A percentile compares a stretch with the other conserved stretches of the same genome.
Conservation (phyloP, 2,329 filamentous ascomycete species). For the Akanthomyces lecanii region DNA sequence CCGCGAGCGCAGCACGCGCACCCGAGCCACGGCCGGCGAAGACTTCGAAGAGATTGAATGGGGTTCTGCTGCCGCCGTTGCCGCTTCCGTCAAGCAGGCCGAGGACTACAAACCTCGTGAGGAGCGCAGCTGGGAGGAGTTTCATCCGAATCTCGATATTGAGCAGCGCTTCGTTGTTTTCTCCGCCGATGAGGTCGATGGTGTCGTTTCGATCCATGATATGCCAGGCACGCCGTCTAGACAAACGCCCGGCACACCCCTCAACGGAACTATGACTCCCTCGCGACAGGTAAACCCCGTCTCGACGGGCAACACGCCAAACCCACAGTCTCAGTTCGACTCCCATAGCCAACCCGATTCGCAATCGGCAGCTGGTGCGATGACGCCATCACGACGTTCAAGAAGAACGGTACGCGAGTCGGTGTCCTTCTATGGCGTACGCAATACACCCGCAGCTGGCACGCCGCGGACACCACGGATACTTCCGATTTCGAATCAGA, state of each 20-base stretch:
- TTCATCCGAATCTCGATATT: slow-evolving; percentile 91
- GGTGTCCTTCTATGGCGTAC: slow-evolving; percentile 49
- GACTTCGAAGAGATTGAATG: slow-evolving; percentile 64
- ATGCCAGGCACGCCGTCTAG: slow-evolving; percentile 32
- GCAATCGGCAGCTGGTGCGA: slow-evolving; percentile 19
- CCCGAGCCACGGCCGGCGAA: slow-evolving; percentile 48
- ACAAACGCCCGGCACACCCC: slow-evolving; percentile 36
- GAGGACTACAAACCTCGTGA: slow-evolving; percentile 97
- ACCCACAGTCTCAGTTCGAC: slow-evolving; percentile 27
- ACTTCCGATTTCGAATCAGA: slow-evolving; percentile 73
- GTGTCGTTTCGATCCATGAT: slow-evolving; percentile 52
- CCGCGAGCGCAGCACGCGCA: slow-evolving; percentile 54
- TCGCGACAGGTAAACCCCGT: slow-evolving; percentile 42
- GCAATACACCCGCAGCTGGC: slow-evolving; percentile 38
- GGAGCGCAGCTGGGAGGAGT: slow-evolving; percentile 96
- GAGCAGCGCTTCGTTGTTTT: slow-evolving; percentile 75
- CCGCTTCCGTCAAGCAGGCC: slow-evolving; percentile 80
- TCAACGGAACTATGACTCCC: slow-evolving; percentile 43
- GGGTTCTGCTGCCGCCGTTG: slow-evolving; percentile 79
- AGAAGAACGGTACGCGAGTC: slow-evolving; percentile 48
- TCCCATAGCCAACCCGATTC: slow-evolving; percentile 25
- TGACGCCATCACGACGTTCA: slow-evolving; percentile 33
- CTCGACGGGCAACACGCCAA: slow-evolving; percentile 41
- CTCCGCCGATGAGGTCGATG: slow-evolving; percentile 80
- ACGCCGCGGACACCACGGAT: slow-evolving; percentile 59